Evolutionary conservation across 2,329 filamentous ascomycete species (phyloP), one percentile per base, ranked within the genome.

Genomic region (Cryphonectria radicalis): DNA sequence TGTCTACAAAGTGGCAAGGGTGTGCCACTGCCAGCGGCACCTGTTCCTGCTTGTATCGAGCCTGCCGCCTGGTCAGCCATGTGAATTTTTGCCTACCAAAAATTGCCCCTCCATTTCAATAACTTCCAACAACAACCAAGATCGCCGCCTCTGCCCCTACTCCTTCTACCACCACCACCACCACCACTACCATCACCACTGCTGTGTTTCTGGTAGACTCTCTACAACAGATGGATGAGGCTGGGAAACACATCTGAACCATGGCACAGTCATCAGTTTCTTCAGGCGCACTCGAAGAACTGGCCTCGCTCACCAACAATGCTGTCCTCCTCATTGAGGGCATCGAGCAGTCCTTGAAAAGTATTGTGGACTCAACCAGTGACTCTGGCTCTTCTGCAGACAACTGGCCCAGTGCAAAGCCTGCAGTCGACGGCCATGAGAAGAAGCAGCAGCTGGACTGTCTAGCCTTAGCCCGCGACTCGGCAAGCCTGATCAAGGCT

Each of bases 401-500:
- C 57, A 67, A 68, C 55, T 53, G 63, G 65, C 8, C 67, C 63
- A 43, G 74, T 68, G 71, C 72, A 64, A 46, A 71, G 65, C 66
- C 75, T 25, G 17, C 74, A 37, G 68, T 74, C 1, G 71, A 59
- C 4, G 4, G 32, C 70, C 67, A 63, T 17, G 68, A 69, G 55
- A 72, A 75, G 1, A 71, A 75, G 55, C 72, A 75, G 55, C 73
- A 74, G 55, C 42, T 89, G 78, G 81, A 92, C 74, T 85, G 90
- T 13, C 86, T 97, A 35, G 82, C 89, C 19, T 86, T 95, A 71
- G 89, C 95, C 46, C 87, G 88, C 76, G 91, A 95, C 76, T 88
- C 92, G 0, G 88, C 93, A 0, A 88, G 86, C 37, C 85, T 97
- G 6, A 89, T 97, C 72, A 91, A 89, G 78, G 93, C 94, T 0